Evolutionary conservation across 2,329 filamentous ascomycete genomes (phyloP).

Genomic region (Rutstroemia sp.): DNA sequence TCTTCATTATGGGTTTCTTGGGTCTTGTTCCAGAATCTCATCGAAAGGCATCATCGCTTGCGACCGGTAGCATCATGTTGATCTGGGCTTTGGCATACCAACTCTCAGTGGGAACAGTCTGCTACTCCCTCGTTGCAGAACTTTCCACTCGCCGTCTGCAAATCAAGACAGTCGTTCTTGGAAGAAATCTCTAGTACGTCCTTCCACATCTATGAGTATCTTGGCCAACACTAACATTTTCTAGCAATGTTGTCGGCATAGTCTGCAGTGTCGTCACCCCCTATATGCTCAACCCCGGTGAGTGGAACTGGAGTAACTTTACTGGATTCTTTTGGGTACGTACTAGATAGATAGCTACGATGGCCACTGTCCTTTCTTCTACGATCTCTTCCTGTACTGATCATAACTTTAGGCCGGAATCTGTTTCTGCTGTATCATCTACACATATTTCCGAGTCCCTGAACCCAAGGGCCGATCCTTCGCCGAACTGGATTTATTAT

Average conservation of each 20-base stretch:
- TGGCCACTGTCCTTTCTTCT: no score
- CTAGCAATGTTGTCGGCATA: slow-evolving; percentile 64
- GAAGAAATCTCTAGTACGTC: slow-evolving; percentile 51
- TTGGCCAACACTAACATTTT: neutral
- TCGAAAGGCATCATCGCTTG: slow-evolving; percentile 18
- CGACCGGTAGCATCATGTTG: slow-evolving; percentile 60
- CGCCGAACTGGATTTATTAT: slow-evolving; percentile 78
- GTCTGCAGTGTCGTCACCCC: slow-evolving; percentile 75
- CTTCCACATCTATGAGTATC: neutral
- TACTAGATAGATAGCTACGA: neutral
- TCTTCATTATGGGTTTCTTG: slow-evolving; percentile 73
- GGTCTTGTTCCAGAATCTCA: slow-evolving; percentile 31
- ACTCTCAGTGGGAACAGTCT: slow-evolving; percentile 79
- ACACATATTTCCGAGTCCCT: slow-evolving; percentile 75
- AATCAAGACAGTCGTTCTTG: slow-evolving; percentile 87
- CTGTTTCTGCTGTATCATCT: slow-evolving; percentile 46
- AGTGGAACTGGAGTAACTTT: slow-evolving; percentile 84
- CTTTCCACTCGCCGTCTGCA: slow-evolving; percentile 74
- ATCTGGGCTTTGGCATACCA: slow-evolving; percentile 79
- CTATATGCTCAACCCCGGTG: slow-evolving; percentile 84
- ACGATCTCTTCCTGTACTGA: neutral
- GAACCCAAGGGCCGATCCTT: slow-evolving; percentile 76
- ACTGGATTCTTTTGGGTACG: slow-evolving; percentile 60
- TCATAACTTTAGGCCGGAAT: slow-evolving; percentile 45
- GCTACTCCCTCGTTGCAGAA: slow-evolving; percentile 82